Evolutionary conservation across 2,329 filamentous ascomycete genomes (phyloP).

Genomic region (Sclerotinia minor): DNA sequence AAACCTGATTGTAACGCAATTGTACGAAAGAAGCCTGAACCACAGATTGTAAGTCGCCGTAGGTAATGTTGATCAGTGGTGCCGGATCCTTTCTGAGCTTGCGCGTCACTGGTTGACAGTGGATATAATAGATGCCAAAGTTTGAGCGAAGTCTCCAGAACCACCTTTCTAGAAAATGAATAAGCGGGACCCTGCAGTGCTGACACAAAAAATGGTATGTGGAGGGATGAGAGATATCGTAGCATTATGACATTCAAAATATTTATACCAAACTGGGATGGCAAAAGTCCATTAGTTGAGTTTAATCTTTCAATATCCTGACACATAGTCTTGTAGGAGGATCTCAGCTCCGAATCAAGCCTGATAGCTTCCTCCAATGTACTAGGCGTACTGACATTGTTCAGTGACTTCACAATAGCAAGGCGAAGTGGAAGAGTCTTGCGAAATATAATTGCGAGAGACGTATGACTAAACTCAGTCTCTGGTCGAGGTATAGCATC

Average conservation of each 20-base stretch:
- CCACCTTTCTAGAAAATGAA: slow-evolving; percentile 52
- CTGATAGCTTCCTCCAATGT: slow-evolving; percentile 50
- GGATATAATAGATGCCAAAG: slow-evolving; percentile 48
- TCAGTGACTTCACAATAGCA: slow-evolving; percentile 47
- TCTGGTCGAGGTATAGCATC: slow-evolving; percentile 42
- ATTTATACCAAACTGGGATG: slow-evolving; percentile 46
- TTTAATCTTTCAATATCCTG: background rate
- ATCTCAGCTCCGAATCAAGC: slow-evolving; percentile 34
- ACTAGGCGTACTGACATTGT: slow-evolving; percentile 44
- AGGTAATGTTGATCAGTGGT: background rate
- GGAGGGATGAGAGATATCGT: slow-evolving; percentile 56
- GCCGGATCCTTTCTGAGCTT: no score
- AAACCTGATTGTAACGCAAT: slow-evolving; percentile 43
- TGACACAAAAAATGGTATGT: slow-evolving; percentile 52
- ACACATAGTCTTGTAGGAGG: background rate
- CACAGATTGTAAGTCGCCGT: background rate
- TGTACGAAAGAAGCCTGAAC: slow-evolving; percentile 10
- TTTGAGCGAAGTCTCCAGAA: slow-evolving; percentile 51
- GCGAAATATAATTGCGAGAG: slow-evolving; percentile 47
- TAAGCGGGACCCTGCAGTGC: slow-evolving; percentile 48
- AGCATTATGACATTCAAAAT: slow-evolving; percentile 54
- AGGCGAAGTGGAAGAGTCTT: slow-evolving; percentile 49
- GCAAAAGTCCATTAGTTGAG: slow-evolving; percentile 34
- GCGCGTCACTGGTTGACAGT: slow-evolving; percentile 22
- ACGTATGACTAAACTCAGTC: slow-evolving; percentile 45